Evolutionary conservation across 73 alveolate species (phyloP).

Genomic region (Tetrahymena malaccensis): DNA sequence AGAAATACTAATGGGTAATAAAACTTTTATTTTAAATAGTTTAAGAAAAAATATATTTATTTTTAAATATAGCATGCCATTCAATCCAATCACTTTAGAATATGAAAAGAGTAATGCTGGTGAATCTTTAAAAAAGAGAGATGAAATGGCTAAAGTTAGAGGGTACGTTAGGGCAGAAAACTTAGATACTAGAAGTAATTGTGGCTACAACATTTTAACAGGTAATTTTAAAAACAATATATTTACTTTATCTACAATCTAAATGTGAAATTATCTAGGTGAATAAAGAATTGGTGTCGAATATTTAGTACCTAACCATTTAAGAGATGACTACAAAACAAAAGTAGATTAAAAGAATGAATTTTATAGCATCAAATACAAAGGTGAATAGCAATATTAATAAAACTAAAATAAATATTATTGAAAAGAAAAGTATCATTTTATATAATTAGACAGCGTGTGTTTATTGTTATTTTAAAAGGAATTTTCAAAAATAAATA

Average conservation of each 20-base stretch:
- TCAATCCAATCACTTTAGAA: slow-evolving; percentile 86
- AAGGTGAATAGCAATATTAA: not conserved
- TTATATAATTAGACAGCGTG: not conserved
- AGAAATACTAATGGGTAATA: slow-evolving; percentile 68
- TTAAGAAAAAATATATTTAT: not conserved
- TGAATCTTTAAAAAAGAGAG: slow-evolving; percentile 62
- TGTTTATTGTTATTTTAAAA: not conserved
- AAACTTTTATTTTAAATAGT: not conserved
- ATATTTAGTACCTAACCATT: not conserved
- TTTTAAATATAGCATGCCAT: slow-evolving; percentile 54
- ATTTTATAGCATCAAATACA: not conserved
- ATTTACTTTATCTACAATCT: not conserved
- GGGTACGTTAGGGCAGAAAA: slow-evolving; percentile 82
- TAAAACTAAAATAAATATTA: not conserved
- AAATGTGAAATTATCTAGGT: not conserved
- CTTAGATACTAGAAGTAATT: slow-evolving; percentile 82
- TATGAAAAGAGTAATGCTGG: slow-evolving; percentile 90
- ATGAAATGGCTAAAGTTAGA: slow-evolving; percentile 86
- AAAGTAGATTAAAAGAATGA: not conserved
- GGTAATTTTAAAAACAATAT: slow-evolving; percentile 41
- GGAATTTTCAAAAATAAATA: too few relatives aligned
- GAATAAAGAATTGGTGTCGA: not conserved
- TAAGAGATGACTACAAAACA: not conserved
- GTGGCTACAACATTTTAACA: slow-evolving; percentile 86
- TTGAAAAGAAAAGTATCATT: not conserved